Evolutionary conservation across 805 yeast species (phyloP).

Genomic region (Suhomyces sp.): DNA sequence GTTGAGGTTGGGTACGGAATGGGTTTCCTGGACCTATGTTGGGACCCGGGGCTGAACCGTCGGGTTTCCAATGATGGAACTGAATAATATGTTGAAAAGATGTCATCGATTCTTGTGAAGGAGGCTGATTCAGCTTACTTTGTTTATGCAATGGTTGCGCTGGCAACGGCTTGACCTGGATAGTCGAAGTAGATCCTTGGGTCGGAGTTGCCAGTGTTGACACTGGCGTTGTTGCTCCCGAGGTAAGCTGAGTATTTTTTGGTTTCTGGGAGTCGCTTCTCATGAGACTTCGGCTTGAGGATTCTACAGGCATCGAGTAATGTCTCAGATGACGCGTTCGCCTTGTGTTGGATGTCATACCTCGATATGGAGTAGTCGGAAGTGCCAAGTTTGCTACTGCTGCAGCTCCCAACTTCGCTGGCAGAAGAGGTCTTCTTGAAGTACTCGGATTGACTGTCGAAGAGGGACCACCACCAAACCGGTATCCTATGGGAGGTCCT

Average conservation of each 20-base stretch:
- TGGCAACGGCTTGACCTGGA: slow-evolving; percentile 43
- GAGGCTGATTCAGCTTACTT: slow-evolving; percentile 29
- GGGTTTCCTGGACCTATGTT: slow-evolving; percentile 7
- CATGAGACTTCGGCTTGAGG: neutral
- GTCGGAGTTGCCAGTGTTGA: slow-evolving; percentile 13
- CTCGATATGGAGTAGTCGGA: slow-evolving; percentile 36
- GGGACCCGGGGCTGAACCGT: slow-evolving; percentile 23
- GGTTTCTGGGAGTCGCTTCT: neutral
- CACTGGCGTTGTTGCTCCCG: slow-evolving; percentile 2
- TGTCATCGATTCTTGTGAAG: slow-evolving; percentile 45
- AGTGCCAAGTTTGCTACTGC: slow-evolving; percentile 56
- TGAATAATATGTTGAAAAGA: slow-evolving; percentile 52
- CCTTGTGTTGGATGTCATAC: slow-evolving; percentile 15
- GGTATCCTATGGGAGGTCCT: slow-evolving; percentile 34
- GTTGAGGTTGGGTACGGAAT: slow-evolving; percentile 10
- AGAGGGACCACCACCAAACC: slow-evolving; percentile 34
- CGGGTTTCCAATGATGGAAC: slow-evolving; percentile 60
- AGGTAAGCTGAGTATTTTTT: neutral
- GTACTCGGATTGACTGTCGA: slow-evolving; percentile 7
- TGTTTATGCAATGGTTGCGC: slow-evolving; percentile 41
- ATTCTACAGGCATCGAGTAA: slow-evolving; percentile 41
- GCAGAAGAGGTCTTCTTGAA: slow-evolving; percentile 51
- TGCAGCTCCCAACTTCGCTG: slow-evolving; percentile 70
- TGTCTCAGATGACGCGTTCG: slow-evolving; percentile 36
- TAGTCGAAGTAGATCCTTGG: slow-evolving; percentile 30